These are phyloP conservation scores for Forsythia suspensa DNA, from an alignment of 257 asterid genomes.

Conservation along the genomic window DNA sequence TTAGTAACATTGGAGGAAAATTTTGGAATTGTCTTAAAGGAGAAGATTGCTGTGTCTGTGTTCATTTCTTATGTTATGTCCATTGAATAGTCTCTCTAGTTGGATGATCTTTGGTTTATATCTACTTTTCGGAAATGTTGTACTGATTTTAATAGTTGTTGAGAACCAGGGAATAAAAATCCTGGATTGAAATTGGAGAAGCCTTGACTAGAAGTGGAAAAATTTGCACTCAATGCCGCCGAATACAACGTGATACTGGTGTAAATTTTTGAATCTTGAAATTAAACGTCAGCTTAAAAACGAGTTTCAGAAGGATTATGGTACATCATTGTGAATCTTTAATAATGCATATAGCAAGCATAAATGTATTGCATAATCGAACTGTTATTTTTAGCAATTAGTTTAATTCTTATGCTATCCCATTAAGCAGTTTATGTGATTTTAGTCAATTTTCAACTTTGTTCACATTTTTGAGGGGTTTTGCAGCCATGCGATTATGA, in stretches of 20 bases:
- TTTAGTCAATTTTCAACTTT: background rate
- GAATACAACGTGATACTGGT: background rate
- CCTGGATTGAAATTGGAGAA: background rate
- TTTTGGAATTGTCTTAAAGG: too few species aligned
- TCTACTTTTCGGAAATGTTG: background rate
- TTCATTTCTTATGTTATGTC: background rate
- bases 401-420: constrained; percentile 5
- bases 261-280: background rate
- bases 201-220: background rate
- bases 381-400: constrained; percentile 4
- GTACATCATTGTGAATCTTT: background rate
- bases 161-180: background rate
- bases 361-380: background rate
- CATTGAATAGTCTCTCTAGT: background rate
- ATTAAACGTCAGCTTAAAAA: background rate
- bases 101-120: background rate
- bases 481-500: constrained; percentile 89
- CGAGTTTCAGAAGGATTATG: background rate
- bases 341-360: background rate
- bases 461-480: constrained; percentile 8
- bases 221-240: background rate
- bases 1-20: too few species aligned
- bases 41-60: too few species aligned
- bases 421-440: background rate
- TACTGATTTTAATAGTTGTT: background rate